A percentile compares a stretch with the other conserved stretches of the same genome.
Evolutionary conservation across 1,284 basidiomycete species (phyloP).

Genomic region (Malassezia nana): DNA sequence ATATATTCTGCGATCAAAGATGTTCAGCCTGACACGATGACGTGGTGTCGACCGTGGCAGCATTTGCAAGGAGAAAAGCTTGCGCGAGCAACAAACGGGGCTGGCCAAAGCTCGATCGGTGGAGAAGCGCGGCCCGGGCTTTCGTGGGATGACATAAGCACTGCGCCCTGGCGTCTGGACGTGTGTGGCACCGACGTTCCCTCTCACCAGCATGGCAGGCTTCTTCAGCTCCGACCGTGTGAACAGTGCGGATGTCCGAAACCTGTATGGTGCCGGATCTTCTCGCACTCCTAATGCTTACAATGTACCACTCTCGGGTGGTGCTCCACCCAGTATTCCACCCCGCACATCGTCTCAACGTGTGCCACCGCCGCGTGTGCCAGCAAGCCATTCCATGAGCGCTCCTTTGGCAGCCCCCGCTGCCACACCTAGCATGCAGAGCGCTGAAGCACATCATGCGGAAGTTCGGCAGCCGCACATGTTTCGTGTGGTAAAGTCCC

Average conservation of each 20-base stretch:
- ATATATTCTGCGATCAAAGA: neutral
- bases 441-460: neutral
- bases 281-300: neutral
- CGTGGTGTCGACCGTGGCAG: neutral
- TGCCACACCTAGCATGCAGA: neutral
- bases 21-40: neutral
- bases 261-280: conserved; percentile 7
- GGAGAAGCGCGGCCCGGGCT: neutral
- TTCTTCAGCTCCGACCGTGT: conserved; percentile 12
- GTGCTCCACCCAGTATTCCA: neutral
- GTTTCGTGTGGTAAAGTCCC: conserved; percentile 27
- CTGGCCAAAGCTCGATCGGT: conserved; percentile 9
- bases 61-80: neutral
- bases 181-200: neutral
- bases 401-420: neutral
- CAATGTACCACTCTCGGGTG: neutral
- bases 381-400: neutral
- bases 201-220: conserved; percentile 14
- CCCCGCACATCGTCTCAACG: neutral
- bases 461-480: conserved; percentile 15
- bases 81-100: conserved; percentile 18
- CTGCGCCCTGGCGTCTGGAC: neutral
- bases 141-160: neutral
- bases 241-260: conserved; percentile 5
- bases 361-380: neutral